Evolutionary conservation across 306 rosid species (phyloP), one percentile per base, ranked within the genome.

Genomic region (Sicyos edulis): DNA sequence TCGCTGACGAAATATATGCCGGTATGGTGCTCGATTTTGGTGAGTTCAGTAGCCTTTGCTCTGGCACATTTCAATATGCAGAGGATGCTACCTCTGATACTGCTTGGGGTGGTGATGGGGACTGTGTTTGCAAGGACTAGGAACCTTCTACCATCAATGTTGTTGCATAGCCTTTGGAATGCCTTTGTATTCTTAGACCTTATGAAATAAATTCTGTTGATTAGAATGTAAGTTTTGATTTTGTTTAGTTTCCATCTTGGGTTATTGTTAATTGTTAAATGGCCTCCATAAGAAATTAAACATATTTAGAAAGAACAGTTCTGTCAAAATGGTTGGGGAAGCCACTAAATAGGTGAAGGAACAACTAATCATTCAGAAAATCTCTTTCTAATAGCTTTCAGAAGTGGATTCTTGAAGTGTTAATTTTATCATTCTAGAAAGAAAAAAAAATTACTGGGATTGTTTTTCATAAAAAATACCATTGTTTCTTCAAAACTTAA

Each of bases 101-200:
- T 93, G 73, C 92, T 93, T 73, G 99, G 99, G 66, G 79, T 91
- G 82, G 95, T 93, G 75, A 89, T 93, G 97, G 99, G 99, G 69
- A 70, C 80, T 37, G 85, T 91, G 63, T 93, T 83, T 56, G 85
- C 95, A 16, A 75, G 97, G 70, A 91, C 99, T 40, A 88, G 89
- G 83, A 93, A 93, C 80, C 89, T 93, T 51, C 79, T 93, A 40
- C 96, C 99, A 64, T 80, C 99, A 49, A 88, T 93, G 91, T 83
- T 93, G 55, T 86, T 91, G 92, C 99, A 93, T 78, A 93, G 99
- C 87, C 95, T 93, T 77, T 93, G 97, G 97, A 93, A 93, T 75
- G 92, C 88, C 75, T 93, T 91, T 44, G 95, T 93, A 69, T 93
- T 87, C 74, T 79, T 93, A 66, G 96, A 86, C 70, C 68, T 93